Evolutionary conservation across 345 rosid species (phyloP).

Genomic region (Bruguiera gymnorhiza): DNA sequence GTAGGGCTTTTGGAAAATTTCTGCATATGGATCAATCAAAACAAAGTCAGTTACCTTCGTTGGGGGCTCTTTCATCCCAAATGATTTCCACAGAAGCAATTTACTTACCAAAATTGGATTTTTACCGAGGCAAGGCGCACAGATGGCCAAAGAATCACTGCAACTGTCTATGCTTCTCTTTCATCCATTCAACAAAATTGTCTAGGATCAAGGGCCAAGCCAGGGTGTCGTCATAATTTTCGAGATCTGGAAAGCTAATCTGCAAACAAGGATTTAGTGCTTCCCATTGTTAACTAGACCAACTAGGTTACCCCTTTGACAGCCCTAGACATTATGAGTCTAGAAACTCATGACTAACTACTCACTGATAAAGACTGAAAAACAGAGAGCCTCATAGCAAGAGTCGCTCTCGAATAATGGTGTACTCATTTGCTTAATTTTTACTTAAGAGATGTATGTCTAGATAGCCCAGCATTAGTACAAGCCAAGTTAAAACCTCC

Average conservation of each 20-base stretch:
- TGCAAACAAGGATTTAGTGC: conserved; percentile 16
- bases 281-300: not conserved
- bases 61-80: too few species aligned
- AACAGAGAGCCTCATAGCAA: too few species aligned
- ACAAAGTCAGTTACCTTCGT: not conserved
- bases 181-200: conserved; percentile 55
- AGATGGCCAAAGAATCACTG: conserved; percentile 3
- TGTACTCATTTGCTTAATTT: too few species aligned
- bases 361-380: too few species aligned
- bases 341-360: too few species aligned
- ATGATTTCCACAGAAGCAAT: too few species aligned
- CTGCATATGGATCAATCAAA: conserved; percentile 2
- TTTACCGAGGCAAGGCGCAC: not conserved
- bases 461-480: too few species aligned
- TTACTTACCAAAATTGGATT: too few species aligned
- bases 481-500: too few species aligned
- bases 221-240: conserved; percentile 36
- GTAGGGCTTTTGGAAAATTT: not conserved
- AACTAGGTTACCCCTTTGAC: not conserved
- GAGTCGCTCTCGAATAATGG: too few species aligned
- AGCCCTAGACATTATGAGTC: too few species aligned
- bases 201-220: conserved; percentile 63
- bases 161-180: conserved; percentile 34
- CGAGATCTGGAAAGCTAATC: conserved; percentile 46
- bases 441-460: too few species aligned